A percentile compares a stretch with the other conserved stretches of the same genome.
Conservation (phyloP, 202 grass and related monocot genomes). For the Bolboschoenoplectus hybrid region DNA sequence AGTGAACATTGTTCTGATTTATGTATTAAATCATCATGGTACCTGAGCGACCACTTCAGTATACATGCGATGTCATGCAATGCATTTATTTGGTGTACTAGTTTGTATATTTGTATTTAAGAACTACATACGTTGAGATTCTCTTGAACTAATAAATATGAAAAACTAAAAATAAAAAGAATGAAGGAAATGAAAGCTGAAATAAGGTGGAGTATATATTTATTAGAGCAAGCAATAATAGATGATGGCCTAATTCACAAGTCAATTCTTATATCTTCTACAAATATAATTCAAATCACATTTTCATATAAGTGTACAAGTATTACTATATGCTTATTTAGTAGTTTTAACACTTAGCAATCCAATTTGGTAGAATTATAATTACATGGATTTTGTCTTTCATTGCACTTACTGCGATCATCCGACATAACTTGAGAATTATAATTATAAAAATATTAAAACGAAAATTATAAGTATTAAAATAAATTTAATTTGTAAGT, state of each 20-base stretch:
- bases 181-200: not conserved
- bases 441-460: too few species aligned
- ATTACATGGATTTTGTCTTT: too few species aligned
- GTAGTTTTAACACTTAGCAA: too few species aligned
- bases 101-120: not conserved
- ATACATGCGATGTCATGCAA: not conserved
- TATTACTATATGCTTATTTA: too few species aligned
- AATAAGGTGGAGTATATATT: not conserved
- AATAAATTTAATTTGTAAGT: too few species aligned
- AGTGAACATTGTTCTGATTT: slow-evolving; percentile 21
- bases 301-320: too few species aligned
- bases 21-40: not conserved
- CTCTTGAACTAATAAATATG: not conserved
- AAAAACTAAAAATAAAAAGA: not conserved
- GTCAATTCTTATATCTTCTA: not conserved
- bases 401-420: too few species aligned
- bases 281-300: too few species aligned
- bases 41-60: not conserved
- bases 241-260: not conserved
- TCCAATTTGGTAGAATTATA: too few species aligned
- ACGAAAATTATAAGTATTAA: too few species aligned
- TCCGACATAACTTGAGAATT: too few species aligned
- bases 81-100: not conserved
- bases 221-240: not conserved
- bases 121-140: not conserved